Percentiles rank a stretch among this genome's conserved stretches.
These are phyloP conservation scores for Lotus japonicus DNA, from an alignment of 306 rosid species.

Conservation along the genomic window DNA sequence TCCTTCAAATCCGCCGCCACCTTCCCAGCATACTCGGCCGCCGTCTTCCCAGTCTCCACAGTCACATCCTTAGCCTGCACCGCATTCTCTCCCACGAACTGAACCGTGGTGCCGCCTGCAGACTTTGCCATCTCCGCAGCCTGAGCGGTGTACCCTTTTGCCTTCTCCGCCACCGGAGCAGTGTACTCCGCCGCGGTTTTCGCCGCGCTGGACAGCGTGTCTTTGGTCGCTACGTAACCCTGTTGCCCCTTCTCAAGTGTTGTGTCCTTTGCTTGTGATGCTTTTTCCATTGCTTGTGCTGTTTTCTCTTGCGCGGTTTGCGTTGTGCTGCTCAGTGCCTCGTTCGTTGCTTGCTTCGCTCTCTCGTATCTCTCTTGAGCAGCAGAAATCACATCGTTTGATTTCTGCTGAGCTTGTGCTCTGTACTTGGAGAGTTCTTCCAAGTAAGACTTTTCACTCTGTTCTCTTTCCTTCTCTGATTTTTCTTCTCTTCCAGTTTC, in stretches of 20 bases:
- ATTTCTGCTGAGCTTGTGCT: constrained; percentile 33
- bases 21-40: constrained; percentile 30
- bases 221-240: constrained; percentile 32
- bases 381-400: constrained; percentile 29
- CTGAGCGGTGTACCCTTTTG: constrained; percentile 32
- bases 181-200: constrained; percentile 34
- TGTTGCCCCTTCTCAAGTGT: constrained; percentile 29
- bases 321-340: constrained; percentile 17
- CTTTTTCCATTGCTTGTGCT: constrained; percentile 6
- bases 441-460: not conserved
- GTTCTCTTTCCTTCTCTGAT: not conserved
- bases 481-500: not conserved
- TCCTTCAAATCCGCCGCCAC: constrained; percentile 54
- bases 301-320: constrained; percentile 27
- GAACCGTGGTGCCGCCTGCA: constrained; percentile 26
- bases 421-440: constrained; percentile 35
- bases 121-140: constrained; percentile 27
- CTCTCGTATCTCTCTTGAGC: constrained; percentile 42
- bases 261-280: not conserved
- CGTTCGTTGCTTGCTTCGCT: constrained; percentile 34
- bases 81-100: constrained; percentile 38
- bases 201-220: constrained; percentile 22
- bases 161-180: constrained; percentile 34
- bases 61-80: constrained; percentile 36
- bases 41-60: constrained; percentile 32